Conservation (phyloP, 2,329 filamentous ascomycete genomes). For the Pyricularia grisea region DNA sequence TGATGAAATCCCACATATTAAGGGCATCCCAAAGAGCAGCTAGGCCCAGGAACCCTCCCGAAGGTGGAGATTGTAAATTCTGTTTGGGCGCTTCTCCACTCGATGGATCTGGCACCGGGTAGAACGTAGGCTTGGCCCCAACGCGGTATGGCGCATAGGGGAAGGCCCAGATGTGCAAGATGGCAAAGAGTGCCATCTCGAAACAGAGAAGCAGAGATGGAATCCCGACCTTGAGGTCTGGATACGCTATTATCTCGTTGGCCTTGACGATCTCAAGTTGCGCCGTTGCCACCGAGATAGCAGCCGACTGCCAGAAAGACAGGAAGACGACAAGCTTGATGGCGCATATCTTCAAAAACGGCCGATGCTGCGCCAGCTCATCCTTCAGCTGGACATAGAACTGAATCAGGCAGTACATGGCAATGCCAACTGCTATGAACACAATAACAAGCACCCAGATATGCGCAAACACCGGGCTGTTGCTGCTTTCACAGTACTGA, state of each 20-base stretch:
- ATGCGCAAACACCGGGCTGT: slow-evolving; percentile 71
- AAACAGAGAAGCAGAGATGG: slow-evolving; percentile 69
- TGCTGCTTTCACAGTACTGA: slow-evolving; percentile 69
- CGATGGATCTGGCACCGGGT: slow-evolving; percentile 32
- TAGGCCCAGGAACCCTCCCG: slow-evolving; percentile 55
- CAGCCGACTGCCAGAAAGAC: slow-evolving; percentile 70
- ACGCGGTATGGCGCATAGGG: slow-evolving; percentile 60
- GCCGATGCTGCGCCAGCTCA: slow-evolving; percentile 58
- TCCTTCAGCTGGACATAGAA: slow-evolving; percentile 72
- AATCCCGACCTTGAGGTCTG: slow-evolving; percentile 73
- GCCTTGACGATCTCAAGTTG: slow-evolving; percentile 53
- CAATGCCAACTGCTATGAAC: slow-evolving; percentile 62
- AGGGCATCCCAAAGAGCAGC: slow-evolving; percentile 61
- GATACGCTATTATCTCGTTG: slow-evolving; percentile 52
- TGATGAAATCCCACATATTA: slow-evolving; percentile 76
- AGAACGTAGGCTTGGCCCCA: slow-evolving; percentile 31
- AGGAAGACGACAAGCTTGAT: slow-evolving; percentile 91
- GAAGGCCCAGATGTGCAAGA: slow-evolving; percentile 77
- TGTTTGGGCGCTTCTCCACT: slow-evolving; percentile 28
- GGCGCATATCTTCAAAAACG: slow-evolving; percentile 72
- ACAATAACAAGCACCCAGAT: slow-evolving; percentile 70
- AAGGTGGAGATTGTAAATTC: slow-evolving; percentile 39
- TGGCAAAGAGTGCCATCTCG: slow-evolving; percentile 74
- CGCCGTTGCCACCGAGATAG: slow-evolving; percentile 42
- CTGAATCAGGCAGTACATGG: slow-evolving; percentile 84